Percentiles rank a stretch among this genome's conserved stretches.
Evolutionary conservation across 352 stramenopile genomes (phyloP).

Genomic region (Achlya hypogyna): DNA sequence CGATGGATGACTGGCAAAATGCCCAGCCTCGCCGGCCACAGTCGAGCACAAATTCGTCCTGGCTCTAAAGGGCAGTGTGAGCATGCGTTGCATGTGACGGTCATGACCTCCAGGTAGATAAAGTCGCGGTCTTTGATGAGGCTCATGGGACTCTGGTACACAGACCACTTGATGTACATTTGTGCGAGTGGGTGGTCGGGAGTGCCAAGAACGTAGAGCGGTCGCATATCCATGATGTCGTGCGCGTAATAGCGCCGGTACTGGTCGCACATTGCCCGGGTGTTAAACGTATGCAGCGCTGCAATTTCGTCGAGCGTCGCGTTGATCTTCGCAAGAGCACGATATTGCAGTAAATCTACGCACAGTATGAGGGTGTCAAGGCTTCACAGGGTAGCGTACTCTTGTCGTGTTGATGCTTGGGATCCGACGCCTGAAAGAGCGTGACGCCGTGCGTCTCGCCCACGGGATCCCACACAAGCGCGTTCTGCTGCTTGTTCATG

Average conservation of each 20-base stretch:
- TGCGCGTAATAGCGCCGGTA: background rate
- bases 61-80: background rate
- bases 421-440: background rate
- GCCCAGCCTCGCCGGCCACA: slow-evolving; percentile 4
- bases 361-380: background rate
- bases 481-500: background rate
- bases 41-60: slow-evolving; percentile 9
- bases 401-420: background rate
- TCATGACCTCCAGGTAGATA: slow-evolving; percentile 4
- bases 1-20: slow-evolving; percentile 13
- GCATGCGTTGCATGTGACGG: background rate
- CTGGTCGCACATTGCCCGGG: background rate
- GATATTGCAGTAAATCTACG: background rate
- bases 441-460: background rate
- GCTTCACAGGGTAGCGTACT: background rate
- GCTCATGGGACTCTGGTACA: background rate
- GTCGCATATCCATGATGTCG: background rate
- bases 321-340: background rate
- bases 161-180: slow-evolving; percentile 14
- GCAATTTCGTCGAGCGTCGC: slow-evolving; percentile 3
- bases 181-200: background rate
- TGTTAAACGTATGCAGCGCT: background rate
- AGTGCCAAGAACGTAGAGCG: background rate
- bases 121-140: slow-evolving; percentile 17
- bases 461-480: background rate